Conservation (phyloP, 345 rosid species). For the Populus deltoides region DNA sequence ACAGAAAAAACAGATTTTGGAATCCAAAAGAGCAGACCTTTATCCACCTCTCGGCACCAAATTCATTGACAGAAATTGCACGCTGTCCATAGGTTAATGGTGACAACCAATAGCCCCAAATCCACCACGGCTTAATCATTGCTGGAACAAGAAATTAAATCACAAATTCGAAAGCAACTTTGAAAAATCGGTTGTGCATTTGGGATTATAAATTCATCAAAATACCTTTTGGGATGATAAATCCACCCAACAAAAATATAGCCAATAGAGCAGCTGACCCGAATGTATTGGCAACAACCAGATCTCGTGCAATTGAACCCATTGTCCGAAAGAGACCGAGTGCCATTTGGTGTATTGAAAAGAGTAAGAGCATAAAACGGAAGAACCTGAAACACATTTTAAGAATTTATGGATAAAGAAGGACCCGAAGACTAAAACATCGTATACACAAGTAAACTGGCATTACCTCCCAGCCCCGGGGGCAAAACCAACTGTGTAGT, state of each 20-base stretch:
- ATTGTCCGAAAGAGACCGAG: slow-evolving; percentile 75
- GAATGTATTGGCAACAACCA: slow-evolving; percentile 81
- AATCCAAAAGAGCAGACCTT: slow-evolving; percentile 35
- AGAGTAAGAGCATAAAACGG: slow-evolving; percentile 69
- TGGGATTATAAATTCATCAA: background rate
- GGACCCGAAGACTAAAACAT: background rate
- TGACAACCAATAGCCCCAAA: slow-evolving; percentile 91
- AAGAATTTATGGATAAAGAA: slow-evolving; percentile 6
- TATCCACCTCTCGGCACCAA: slow-evolving; percentile 74
- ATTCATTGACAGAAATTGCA: slow-evolving; percentile 80
- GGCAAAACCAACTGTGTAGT: slow-evolving; percentile 80
- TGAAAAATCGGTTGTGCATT: background rate
- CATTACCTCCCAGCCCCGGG: slow-evolving; percentile 65
- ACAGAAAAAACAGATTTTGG: background rate
- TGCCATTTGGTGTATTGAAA: slow-evolving; percentile 88
- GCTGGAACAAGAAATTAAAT: slow-evolving; percentile 36
- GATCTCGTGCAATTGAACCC: slow-evolving; percentile 80
- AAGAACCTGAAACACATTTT: slow-evolving; percentile 56
- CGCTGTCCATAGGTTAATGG: slow-evolving; percentile 79
- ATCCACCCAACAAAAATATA: slow-evolving; percentile 82
- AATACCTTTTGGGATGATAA: slow-evolving; percentile 76
- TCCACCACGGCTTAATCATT: slow-evolving; percentile 78
- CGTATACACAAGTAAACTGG: background rate
- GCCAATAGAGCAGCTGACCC: slow-evolving; percentile 65
- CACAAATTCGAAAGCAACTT: slow-evolving; percentile 1